Percentiles rank a stretch among this genome's conserved stretches.
These are phyloP conservation scores for Steccherinum ochraceum DNA, from an alignment of 768 basidiomycete species.

Conservation along the genomic window DNA sequence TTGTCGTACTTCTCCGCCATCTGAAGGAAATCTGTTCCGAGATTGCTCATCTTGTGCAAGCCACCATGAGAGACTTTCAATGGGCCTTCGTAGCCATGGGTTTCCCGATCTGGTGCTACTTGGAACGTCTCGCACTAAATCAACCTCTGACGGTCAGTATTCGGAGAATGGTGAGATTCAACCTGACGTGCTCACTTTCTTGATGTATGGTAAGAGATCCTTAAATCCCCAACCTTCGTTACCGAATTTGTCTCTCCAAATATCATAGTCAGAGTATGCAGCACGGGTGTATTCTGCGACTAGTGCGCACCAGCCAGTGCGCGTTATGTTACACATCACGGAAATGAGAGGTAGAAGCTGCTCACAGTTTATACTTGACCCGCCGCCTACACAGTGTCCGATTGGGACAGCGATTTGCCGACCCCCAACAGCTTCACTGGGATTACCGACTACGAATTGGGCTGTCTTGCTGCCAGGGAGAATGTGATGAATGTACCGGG, in stretches of 20 bases:
- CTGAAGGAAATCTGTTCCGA: constrained; percentile 41
- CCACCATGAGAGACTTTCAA: constrained; percentile 35
- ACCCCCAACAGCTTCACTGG: constrained; percentile 37
- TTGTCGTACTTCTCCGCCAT: constrained; percentile 42
- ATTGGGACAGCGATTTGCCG: constrained; percentile 37
- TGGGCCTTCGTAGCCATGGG: constrained; percentile 30
- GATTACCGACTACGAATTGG: constrained; percentile 31
- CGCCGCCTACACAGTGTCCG: constrained; percentile 55
- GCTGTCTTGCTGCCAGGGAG: constrained; percentile 33
- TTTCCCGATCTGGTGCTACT: constrained; percentile 16
- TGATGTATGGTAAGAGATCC: background rate
- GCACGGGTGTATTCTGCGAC: no score
- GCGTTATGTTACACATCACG: no score
- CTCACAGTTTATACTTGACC: constrained; percentile 55
- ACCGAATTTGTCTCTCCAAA: background rate
- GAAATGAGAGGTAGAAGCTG: no score
- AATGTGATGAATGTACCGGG: constrained; percentile 39
- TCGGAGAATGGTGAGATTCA: no score
- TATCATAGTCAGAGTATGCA: no score
- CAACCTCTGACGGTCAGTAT: no score
- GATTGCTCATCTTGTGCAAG: constrained; percentile 29
- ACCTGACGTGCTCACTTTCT: no score
- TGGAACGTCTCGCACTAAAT: constrained; percentile 30
- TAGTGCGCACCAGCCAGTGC: no score
- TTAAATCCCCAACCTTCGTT: background rate